Evolutionary conservation across 2,329 filamentous ascomycete genomes (phyloP), one percentile per base, ranked within the genome.

Genomic region (Penicillium sp.): DNA sequence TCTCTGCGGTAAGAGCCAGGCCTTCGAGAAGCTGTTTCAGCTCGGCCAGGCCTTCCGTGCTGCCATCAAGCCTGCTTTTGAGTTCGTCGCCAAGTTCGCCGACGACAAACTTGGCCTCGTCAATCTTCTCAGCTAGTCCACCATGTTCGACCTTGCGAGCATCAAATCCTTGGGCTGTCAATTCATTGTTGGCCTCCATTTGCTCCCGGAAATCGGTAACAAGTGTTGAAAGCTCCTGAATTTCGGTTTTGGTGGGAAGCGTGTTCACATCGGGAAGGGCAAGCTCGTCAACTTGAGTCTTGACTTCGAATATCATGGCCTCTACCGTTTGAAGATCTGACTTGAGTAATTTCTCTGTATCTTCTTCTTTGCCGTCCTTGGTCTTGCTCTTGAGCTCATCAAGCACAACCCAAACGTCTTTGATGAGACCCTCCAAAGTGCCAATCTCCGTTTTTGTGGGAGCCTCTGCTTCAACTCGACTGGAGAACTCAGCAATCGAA

Each of bases 131-230:
- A 13, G 88, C 82, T 23, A 96, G 84, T 13, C 85, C 86, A 19
- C 87, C 86, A 50, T 90, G 91, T 70, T 97, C 93, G 41, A 87
- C 83, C 67, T 93, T 91, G 26, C 91, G 88, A 55, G 93, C 88
- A 49, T 94, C 90, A 42, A 94, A 87, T 0, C 88, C 87, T 73
- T 90, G 90, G 2, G 85, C 85, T 14, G 87, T 91, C 23, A 89
- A 78, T 40, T 90, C 87, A 43, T 88, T 85, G 51, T 92, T 86
- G 2, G 79, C 75, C 32, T 87, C 82, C 16, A 86, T 74, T 60
- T 80, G 85, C 62, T 88, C 87, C 18, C 66, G 67, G 69, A 89
- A 85, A 42, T 90, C 86, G 58, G 84, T 87, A 60, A 94, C 78
- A 55, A 88, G 80, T n/a, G 84, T 81, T 47, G 86, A 82, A n/a